Conservation (phyloP, 2,329 filamentous ascomycete species). For the Beauveria medogensis region DNA sequence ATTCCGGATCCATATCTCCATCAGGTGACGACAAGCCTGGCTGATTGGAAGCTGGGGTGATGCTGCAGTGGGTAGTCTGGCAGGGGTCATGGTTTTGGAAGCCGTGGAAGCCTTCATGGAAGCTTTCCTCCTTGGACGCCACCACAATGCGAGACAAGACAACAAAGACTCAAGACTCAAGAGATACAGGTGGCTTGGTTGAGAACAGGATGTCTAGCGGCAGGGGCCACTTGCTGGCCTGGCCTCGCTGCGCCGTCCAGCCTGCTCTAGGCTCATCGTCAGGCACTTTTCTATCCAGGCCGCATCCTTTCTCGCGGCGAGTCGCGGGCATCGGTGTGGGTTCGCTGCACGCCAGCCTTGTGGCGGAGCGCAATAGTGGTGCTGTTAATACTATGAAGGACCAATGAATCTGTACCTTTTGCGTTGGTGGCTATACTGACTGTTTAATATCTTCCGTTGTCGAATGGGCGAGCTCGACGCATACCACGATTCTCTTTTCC, state of each 20-base stretch:
- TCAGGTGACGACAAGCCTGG: constrained; percentile 5
- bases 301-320: background rate
- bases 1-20: background rate
- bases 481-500: background rate
- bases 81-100: background rate
- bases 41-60: background rate
- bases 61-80: background rate
- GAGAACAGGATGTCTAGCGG: background rate
- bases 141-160: background rate
- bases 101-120: constrained; percentile 8
- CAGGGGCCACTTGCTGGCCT: background rate
- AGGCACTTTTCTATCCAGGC: constrained; percentile 4
- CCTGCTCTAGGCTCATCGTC: constrained; percentile 2
- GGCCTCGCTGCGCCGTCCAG: background rate
- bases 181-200: background rate
- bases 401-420: background rate
- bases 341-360: constrained; percentile 2
- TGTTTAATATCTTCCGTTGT: background rate
- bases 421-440: constrained; percentile 1
- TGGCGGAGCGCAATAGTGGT: constrained; percentile 7
- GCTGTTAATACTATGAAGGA: background rate
- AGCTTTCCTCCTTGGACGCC: constrained; percentile 7
- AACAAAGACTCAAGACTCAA: background rate
- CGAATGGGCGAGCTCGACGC: background rate
- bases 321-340: background rate